Evolutionary conservation across 1,139 yeast genomes (phyloP), one percentile per base, ranked within the genome.

Genomic region (Candida pseudocylindracea): DNA sequence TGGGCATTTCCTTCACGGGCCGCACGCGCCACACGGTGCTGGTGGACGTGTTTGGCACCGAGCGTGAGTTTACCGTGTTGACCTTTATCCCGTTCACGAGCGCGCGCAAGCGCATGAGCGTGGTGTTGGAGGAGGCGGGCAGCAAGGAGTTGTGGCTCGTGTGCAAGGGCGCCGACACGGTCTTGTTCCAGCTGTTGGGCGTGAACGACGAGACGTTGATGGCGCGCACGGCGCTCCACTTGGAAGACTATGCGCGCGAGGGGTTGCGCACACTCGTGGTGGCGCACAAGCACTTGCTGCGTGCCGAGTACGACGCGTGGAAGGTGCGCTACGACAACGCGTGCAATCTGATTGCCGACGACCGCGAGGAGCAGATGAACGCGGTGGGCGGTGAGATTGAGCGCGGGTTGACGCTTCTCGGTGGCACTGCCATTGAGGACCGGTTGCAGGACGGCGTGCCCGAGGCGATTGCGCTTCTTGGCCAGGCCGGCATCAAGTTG

Each of bases 351-450:
- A 70, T 91, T 31, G 63, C 75, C 31, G 75, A 69, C 31, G 61
- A 76, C 36, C 68, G 96, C 48, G 95, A 83, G 35, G 81, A 62
- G 29, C 57, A 67, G 37, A 67, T 88, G 58, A 94, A 80, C 38
- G 62, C 57, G 35, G 74, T 79, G 37, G 80, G 85, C 20, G 88
- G 83, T 33, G 69, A 72, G 33, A 71, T 88, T 42, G 98, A 88
- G 52, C 62, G 67, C 26, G 71, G 71, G 30, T 57, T 88, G 43
- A 57, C 57, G 11, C 57, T 88, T 37, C 55, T 88, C 29, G 98
- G 98, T 38, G 98, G 96, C 43, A 88, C 98, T 26, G 98, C 98
- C 12, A 88, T 88, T 51, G 98, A 88, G 51, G 98, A 88, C 54
- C 65, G 94, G 45, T 62, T 88, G 37, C 98, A 88, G 55, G 81